Evolutionary conservation across 306 rosid species (phyloP), one percentile per base, ranked within the genome.

Genomic region (Urtica urens): DNA sequence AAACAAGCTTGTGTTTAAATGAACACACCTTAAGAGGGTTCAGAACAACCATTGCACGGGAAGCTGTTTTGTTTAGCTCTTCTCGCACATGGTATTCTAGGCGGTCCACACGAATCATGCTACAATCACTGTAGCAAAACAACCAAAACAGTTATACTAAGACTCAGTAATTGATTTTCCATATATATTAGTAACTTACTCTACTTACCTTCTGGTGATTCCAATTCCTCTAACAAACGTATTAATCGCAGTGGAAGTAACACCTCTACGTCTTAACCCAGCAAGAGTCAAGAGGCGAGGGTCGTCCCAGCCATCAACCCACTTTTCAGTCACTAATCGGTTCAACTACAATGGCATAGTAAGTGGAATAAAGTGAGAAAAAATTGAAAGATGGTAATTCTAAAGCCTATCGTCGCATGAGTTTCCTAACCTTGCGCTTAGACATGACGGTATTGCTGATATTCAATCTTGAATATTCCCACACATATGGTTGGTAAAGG

Each of bases 301-400:
- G 64, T 92, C 99, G 78, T 92, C 99, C 99, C 99, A 92, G 46
- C 96, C 93, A 56, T 92, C 93, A 51, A 92, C 96, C 96, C 94
- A 79, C 34, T 77, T 85, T 38, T 82, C 86, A 9, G 83, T 92
- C 65, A 92, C 99, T 23, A 92, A 59, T 24, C 81, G 75, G 70
- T 92, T 92, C 61, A 92, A 65, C 99, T 92, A 68, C 56, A 64
- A 51, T 63, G 64, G 60, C 40, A 67, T 37, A 48, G 16, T 51
- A 64, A 47, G 34, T 23, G 40, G 29, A 34, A 20, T 10, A 23
- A 66, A 68, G n/a, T 55, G 50, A 38, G 43, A 45, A 53, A 14
- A 38, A 23, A 15, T 23, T 50, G 38, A 23, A 30, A 21, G 43
- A n/a, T 31, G 35, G 33, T 26, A n/a, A n/a, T n/a, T n/a, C n/a